Evolutionary conservation across 2,329 filamentous ascomycete species (phyloP).

Genomic region (Monascus ruber): DNA sequence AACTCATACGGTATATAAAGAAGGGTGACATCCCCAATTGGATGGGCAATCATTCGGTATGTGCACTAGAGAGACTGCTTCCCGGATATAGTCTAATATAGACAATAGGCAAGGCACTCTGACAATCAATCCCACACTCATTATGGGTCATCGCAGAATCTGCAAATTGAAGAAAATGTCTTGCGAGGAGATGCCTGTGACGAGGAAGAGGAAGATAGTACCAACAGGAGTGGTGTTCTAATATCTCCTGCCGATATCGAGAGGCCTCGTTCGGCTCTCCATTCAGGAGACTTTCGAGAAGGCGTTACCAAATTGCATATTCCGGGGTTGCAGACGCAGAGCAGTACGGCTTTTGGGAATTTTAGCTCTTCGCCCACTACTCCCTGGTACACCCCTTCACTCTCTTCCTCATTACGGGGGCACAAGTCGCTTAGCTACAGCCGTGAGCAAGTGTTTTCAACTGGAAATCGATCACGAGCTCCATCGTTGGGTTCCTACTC

Average conservation of each 20-base stretch:
- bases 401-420: conserved; percentile 10
- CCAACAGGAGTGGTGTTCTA: conserved; percentile 13
- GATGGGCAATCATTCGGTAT: conserved; percentile 53
- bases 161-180: background rate
- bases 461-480: conserved; percentile 30
- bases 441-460: conserved; percentile 5
- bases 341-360: conserved; percentile 6
- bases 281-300: conserved; percentile 52
- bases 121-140: no score
- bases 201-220: background rate
- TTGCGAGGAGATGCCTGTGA: background rate
- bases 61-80: conserved; percentile 12
- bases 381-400: conserved; percentile 40
- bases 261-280: conserved; percentile 64
- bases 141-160: background rate
- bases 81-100: background rate
- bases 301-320: conserved; percentile 16
- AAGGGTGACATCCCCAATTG: conserved; percentile 64
- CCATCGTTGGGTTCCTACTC: conserved; percentile 61
- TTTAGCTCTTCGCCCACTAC: conserved; percentile 42
- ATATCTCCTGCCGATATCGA: conserved; percentile 57
- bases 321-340: conserved; percentile 14
- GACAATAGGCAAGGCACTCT: no score
- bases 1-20: conserved; percentile 78
- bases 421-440: conserved; percentile 8